A percentile compares a stretch with the other conserved stretches of the same genome.
Conservation (phyloP, 1,284 basidiomycete species). For the Naganishia cerealis region DNA sequence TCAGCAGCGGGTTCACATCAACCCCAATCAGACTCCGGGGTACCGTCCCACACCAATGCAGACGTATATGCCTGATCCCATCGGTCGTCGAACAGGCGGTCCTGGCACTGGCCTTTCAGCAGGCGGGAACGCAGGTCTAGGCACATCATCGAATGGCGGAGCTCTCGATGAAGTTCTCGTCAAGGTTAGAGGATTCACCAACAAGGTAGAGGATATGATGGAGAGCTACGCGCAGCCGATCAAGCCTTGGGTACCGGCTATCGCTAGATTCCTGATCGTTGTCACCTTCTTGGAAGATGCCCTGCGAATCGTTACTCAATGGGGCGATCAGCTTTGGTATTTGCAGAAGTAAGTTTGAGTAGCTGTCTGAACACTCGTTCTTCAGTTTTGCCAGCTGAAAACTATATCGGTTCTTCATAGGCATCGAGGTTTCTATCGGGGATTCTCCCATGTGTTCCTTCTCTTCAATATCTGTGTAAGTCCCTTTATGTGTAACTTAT, state of each 20-base stretch:
- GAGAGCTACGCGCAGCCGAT: slow-evolving; percentile 91
- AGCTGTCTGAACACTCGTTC: not conserved
- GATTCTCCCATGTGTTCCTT: slow-evolving; percentile 88
- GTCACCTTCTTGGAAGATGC: slow-evolving; percentile 98
- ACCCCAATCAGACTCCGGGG: slow-evolving; percentile 50
- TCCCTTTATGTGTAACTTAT: slow-evolving; percentile 41
- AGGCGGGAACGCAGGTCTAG: slow-evolving; percentile 53
- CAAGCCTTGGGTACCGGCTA: slow-evolving; percentile 88
- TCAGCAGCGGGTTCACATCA: slow-evolving; percentile 53
- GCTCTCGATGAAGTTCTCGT: slow-evolving; percentile 73
- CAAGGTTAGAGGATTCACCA: slow-evolving; percentile 73
- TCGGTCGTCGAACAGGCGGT: slow-evolving; percentile 35
- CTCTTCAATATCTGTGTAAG: slow-evolving; percentile 86
- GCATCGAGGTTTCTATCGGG: slow-evolving; percentile 92
- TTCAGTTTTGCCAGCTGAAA: not conserved
- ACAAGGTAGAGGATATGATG: slow-evolving; percentile 84
- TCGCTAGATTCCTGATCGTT: slow-evolving; percentile 95
- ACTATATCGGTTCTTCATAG: slow-evolving; percentile 53
- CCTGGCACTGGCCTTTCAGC: slow-evolving; percentile 19
- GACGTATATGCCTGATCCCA: slow-evolving; percentile 50
- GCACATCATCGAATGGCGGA: slow-evolving; percentile 51
- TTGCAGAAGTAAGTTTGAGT: slow-evolving; percentile 71
- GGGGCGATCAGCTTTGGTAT: slow-evolving; percentile 96
- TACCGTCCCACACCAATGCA: slow-evolving; percentile 41
- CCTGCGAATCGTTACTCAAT: slow-evolving; percentile 87